These are phyloP conservation scores for Peltaster fructicola DNA, from an alignment of 2,329 filamentous ascomycete species.

Conservation along the genomic window DNA sequence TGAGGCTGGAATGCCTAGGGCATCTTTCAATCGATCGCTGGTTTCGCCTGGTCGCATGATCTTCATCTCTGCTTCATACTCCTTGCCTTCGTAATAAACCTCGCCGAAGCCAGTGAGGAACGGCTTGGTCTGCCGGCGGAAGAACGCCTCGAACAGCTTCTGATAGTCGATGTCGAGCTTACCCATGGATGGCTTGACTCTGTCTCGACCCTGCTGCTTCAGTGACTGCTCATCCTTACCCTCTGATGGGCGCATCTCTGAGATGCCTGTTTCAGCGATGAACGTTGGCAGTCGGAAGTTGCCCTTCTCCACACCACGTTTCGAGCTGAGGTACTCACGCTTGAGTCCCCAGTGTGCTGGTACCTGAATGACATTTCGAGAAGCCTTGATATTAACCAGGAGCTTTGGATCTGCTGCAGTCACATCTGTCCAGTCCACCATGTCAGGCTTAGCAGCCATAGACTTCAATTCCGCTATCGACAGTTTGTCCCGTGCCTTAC, in stretches of 20 bases:
- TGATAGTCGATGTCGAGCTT: slow-evolving; percentile 97
- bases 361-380: slow-evolving; percentile 89
- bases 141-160: slow-evolving; percentile 96
- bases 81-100: slow-evolving; percentile 99
- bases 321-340: slow-evolving; percentile 90
- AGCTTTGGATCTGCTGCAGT: slow-evolving; percentile 77
- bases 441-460: slow-evolving; percentile 73
- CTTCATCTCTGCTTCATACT: slow-evolving; percentile 86
- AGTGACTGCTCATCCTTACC: slow-evolving; percentile 84
- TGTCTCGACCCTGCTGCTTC: slow-evolving; percentile 89
- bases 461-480: slow-evolving; percentile 93
- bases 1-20: slow-evolving; percentile 80
- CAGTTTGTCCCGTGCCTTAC: slow-evolving; percentile 78
- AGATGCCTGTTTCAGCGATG: slow-evolving; percentile 91
- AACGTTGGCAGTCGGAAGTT: slow-evolving; percentile 87
- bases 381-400: slow-evolving; percentile 84
- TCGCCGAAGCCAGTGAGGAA: slow-evolving; percentile 87
- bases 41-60: slow-evolving; percentile 82
- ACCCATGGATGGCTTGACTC: slow-evolving; percentile 89
- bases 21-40: slow-evolving; percentile 76
- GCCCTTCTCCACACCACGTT: slow-evolving; percentile 89
- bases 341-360: slow-evolving; percentile 91
- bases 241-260: slow-evolving; percentile 95
- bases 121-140: slow-evolving; percentile 92
- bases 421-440: slow-evolving; percentile 94